Conservation (phyloP, 1,284 basidiomycete species). For the Neolentinus lepideus region DNA sequence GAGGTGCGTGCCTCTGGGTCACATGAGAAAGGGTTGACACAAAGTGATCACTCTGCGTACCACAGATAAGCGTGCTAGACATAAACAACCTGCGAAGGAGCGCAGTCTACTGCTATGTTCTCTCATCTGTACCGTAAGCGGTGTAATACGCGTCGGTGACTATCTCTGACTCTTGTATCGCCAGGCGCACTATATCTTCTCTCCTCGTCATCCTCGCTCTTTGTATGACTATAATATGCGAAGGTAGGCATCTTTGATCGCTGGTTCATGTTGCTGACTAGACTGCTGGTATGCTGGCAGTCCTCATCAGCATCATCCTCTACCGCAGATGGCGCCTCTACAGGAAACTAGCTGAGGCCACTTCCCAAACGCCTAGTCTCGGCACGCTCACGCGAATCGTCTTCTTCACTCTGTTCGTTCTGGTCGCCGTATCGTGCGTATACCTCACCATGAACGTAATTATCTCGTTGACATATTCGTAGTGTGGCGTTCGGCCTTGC, state of each 20-base stretch:
- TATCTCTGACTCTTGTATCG: too few relatives aligned
- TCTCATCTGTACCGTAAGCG: background rate
- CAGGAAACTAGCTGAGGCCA: background rate
- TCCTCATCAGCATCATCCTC: background rate
- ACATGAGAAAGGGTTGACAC: too few relatives aligned
- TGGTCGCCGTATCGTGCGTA: background rate
- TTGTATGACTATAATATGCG: background rate
- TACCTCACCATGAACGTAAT: background rate
- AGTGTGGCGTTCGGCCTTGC: too few relatives aligned
- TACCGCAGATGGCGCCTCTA: background rate
- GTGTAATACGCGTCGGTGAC: too few relatives aligned
- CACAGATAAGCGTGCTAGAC: background rate
- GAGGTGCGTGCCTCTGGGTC: background rate
- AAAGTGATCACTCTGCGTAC: background rate
- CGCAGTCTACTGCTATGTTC: background rate
- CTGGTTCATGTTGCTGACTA: background rate
- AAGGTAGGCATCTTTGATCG: background rate
- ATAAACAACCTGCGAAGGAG: background rate
- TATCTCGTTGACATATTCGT: background rate
- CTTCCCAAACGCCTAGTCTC: background rate
- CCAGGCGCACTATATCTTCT: too few relatives aligned
- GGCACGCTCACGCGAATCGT: background rate
- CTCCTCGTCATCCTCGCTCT: too few relatives aligned
- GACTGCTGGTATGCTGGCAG: too few relatives aligned
- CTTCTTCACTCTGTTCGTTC: background rate